Evolutionary conservation across 306 rosid species (phyloP), one percentile per base, ranked within the genome.

Genomic region (Dalbergia oliveri): DNA sequence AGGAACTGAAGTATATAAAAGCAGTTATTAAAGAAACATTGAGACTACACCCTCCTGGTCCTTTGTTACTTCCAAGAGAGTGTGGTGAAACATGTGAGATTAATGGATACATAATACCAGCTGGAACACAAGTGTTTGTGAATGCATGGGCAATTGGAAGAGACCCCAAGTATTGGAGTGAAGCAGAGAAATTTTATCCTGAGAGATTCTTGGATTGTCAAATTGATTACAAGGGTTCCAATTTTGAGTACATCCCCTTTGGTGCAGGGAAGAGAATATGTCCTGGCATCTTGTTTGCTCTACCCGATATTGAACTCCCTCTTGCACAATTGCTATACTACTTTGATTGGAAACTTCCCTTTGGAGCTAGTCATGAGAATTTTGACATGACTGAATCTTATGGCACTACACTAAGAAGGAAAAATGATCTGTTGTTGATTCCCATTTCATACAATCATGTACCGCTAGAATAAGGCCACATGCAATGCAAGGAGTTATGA

Each of bases 331-430:
- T 75, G 15, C 19, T 75, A 6, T 75, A 81, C 47, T 63, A 83
- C 58, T 77, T 83, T 78, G 80, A 78, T 72, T 83, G 76, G 80
- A 12, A 72, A 21, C 61, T 72, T 78, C 81, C 86, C 19, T 57
- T 2, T 15, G 86, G 80, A 72, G 67, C 31, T 39, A 66, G 21
- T 8, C 79, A 35, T 61, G 80, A 72, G 58, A 61, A 53, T 11
- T 15, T 66, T 18, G 86, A 78, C 59, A 78, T 78, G 76, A 47
- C 65, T 19, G 86, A 83, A 62, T 1, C 11, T 70, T 66, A n/a
- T 45, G 31, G 31, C 31, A 26, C 31, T 26, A 26, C 31, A 26
- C 76, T 35, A 33, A 65, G 57, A 78, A 72, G 66, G 44, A 83
- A 64, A 72, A 10, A 31, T 4, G 53, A 72, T 44, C 50, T 81